phyloP scores from a whole-genome alignment of 2,329 filamentous ascomycete genomes.

The Aspergillus terreus region DNA sequence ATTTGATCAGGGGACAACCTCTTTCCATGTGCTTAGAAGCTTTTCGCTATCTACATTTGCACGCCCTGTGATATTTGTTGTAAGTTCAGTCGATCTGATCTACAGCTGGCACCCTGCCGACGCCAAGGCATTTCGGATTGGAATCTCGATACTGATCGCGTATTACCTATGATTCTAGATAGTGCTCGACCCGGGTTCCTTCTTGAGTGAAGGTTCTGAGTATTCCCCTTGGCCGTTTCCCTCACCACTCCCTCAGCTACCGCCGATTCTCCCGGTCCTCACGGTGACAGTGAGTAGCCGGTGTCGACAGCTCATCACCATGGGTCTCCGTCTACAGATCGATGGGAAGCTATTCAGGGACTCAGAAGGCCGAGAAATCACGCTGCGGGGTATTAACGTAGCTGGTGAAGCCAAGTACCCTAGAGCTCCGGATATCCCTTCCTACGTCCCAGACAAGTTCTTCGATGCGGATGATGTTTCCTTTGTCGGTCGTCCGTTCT shows the following conservation, averaged over 20 bases:
- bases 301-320: slow-evolving; percentile 51
- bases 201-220: not conserved
- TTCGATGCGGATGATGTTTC: slow-evolving; percentile 90
- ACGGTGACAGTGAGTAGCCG: not conserved
- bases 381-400: slow-evolving; percentile 89
- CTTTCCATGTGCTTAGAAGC: not conserved
- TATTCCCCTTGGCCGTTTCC: not conserved
- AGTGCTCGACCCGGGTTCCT: too few relatives aligned
- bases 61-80: not conserved
- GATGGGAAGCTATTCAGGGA: slow-evolving; percentile 86
- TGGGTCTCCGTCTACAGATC: slow-evolving; percentile 77
- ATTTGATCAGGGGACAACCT: too few relatives aligned
- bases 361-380: slow-evolving; percentile 73
- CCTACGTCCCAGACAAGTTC: slow-evolving; percentile 73
- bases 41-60: not conserved
- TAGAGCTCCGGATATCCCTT: slow-evolving; percentile 73
- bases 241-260: not conserved
- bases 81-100: not conserved
- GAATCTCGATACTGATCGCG: too few relatives aligned
- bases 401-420: slow-evolving; percentile 89
- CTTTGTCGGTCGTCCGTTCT: slow-evolving; percentile 82
- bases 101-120: not conserved
- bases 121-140: too few relatives aligned
- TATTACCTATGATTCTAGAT: too few relatives aligned
- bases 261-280: not conserved